A percentile compares a stretch with the other conserved stretches of the same genome.
phyloP scores from a whole-genome alignment of 2,329 filamentous ascomycete genomes.

The Xenosphaeropsis pyriputrescens region DNA sequence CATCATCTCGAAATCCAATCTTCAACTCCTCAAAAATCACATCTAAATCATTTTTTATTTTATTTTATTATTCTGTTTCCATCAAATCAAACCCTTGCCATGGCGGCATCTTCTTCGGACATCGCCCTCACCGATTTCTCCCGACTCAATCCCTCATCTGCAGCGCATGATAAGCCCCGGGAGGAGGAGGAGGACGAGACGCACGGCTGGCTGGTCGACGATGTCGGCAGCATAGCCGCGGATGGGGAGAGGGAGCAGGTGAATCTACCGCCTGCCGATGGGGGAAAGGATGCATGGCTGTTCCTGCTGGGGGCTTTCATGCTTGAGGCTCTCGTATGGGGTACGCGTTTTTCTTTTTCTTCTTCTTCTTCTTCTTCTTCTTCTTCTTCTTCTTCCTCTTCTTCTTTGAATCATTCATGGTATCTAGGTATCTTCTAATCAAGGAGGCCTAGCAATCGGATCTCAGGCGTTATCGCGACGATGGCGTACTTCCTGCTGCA shows the following conservation, averaged over 20 bases:
- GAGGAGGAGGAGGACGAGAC: background rate
- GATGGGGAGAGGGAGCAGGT: background rate
- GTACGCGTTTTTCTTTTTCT: slow-evolving; percentile 15
- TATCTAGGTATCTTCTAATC: background rate
- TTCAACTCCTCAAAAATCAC: too few relatives aligned
- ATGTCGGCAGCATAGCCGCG: background rate
- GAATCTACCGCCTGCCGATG: slow-evolving; percentile 25
- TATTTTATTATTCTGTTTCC: too few relatives aligned
- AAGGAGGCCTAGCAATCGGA: too few relatives aligned
- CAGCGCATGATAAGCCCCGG: background rate
- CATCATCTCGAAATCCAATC: too few relatives aligned
- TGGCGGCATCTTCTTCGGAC: background rate
- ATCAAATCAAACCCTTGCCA: background rate
- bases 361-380: background rate
- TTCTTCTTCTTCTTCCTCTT: background rate
- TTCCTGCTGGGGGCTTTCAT: slow-evolving; percentile 34
- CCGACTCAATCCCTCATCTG: background rate
- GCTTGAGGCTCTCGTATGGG: slow-evolving; percentile 38
- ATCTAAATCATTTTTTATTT: too few relatives aligned
- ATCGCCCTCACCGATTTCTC: background rate
- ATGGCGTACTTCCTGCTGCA: too few relatives aligned
- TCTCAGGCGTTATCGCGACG: too few relatives aligned
- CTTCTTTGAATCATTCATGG: background rate
- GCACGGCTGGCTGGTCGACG: background rate
- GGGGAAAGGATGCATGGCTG: slow-evolving; percentile 33